A percentile compares a stretch with the other conserved stretches of the same genome.
Evolutionary conservation across 1,139 yeast species (phyloP).

Genomic region (Yamadazyma diospyri): DNA sequence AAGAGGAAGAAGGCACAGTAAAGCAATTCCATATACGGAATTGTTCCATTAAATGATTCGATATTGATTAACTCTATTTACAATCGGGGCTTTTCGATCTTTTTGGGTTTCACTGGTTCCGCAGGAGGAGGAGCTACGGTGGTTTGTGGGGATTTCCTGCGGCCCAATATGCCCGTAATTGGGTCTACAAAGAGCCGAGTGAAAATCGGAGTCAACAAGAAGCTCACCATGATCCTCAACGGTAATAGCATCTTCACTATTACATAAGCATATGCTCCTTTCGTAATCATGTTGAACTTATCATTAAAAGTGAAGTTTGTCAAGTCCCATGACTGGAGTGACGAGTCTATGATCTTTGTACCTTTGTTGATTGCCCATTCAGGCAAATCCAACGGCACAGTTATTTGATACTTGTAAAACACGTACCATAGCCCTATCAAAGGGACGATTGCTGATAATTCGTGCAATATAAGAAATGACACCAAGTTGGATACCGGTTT

Average conservation of each 20-base stretch:
- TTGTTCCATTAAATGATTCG: too few species aligned
- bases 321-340: constrained; percentile 32
- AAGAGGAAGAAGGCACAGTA: too few species aligned
- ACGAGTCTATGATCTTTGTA: constrained; percentile 51
- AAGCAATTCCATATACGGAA: too few species aligned
- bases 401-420: constrained; percentile 51
- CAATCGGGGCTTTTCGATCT: constrained; percentile 32
- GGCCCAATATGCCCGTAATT: constrained; percentile 31
- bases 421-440: constrained; percentile 72
- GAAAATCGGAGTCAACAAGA: constrained; percentile 64
- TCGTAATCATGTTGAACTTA: constrained; percentile 57
- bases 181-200: constrained; percentile 61
- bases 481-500: constrained; percentile 73
- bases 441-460: constrained; percentile 79
- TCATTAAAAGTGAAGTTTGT: constrained; percentile 40
- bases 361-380: constrained; percentile 66
- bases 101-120: constrained; percentile 15
- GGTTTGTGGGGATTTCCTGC: constrained; percentile 1
- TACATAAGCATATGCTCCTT: constrained; percentile 89
- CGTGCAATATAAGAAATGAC: constrained; percentile 78
- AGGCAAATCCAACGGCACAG: constrained; percentile 55
- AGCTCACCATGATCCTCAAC: constrained; percentile 52
- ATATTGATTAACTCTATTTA: too few species aligned
- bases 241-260: constrained; percentile 68
- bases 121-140: background rate